A percentile compares a stretch with the other conserved stretches of the same genome.
Conservation (phyloP, 495 filamentous ascomycete genomes). For the Trichoderma virens region DNA sequence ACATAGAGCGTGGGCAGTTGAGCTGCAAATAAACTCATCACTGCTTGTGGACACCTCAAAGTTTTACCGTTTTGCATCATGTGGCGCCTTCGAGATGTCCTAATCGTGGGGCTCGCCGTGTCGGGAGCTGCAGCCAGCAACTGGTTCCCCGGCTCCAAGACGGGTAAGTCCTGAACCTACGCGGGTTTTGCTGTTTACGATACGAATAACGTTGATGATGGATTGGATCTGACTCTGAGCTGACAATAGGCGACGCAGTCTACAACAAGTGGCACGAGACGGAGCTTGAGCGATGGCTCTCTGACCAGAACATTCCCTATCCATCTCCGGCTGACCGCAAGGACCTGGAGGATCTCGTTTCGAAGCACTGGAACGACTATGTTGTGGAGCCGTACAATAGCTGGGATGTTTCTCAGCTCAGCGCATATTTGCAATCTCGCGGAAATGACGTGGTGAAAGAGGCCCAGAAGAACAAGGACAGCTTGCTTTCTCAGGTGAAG, state of each 20-base stretch:
- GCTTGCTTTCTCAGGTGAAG: constrained; percentile 60
- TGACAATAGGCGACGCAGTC: constrained; percentile 38
- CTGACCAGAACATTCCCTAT: constrained; percentile 85
- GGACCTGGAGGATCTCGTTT: constrained; percentile 74
- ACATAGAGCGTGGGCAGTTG: background rate
- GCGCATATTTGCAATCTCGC: constrained; percentile 56
- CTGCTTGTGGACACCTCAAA: background rate
- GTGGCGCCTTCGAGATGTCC: constrained; percentile 5
- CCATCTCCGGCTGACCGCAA: constrained; percentile 78
- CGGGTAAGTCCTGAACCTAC: background rate
- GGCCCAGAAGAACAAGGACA: constrained; percentile 55
- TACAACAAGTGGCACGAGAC: constrained; percentile 99
- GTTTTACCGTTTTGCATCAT: background rate
- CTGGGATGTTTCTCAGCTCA: constrained; percentile 62
- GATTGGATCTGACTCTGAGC: background rate
- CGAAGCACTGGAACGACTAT: constrained; percentile 76
- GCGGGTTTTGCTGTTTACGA: background rate
- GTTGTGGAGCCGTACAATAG: constrained; percentile 59
- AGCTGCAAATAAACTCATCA: background rate
- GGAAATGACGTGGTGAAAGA: constrained; percentile 59
- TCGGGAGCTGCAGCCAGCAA: constrained; percentile 9
- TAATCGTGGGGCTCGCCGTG: constrained; percentile 5
- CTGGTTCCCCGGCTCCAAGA: constrained; percentile 10
- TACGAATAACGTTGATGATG: background rate
- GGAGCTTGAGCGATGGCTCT: constrained; percentile 94